Evolutionary conservation across 352 stramenopile species (phyloP), one percentile per base, ranked within the genome.

Genomic region (Pythium angustatum): DNA sequence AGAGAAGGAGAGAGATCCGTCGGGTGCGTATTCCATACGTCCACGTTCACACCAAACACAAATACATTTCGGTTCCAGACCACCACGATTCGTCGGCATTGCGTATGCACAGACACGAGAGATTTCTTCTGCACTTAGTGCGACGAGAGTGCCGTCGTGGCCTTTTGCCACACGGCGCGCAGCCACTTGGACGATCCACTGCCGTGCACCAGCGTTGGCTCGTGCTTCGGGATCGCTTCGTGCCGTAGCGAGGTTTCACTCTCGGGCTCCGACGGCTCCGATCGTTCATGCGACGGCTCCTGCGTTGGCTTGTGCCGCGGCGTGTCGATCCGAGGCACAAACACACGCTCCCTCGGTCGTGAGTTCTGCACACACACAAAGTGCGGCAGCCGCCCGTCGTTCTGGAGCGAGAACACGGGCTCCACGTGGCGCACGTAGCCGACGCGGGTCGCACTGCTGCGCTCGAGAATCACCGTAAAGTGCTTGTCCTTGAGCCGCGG

Each of bases 401-500:
- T 41, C 36, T 69, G 62, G 21, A 69, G 45, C 17, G 62, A 69
- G 40, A 47, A 69, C 11, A 59, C 53, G 1, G 62, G 55, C 44
- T 58, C 33, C 14, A 62, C 5, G 19, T 59, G 53, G 26, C 36
- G 28, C 53, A 64, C 36, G 0, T 11, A 8, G 2, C 47, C 30
- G 33, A 64, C 28, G 5, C 44, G 15, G 7, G 38, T 60, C 8
- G 53, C 45, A 12, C 34, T 34, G 38, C 62, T 69, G 53, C 38
- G 49, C 0, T 49, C 40, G 26, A 69, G 33, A 36, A 69, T 49
- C 0, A 34, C 40, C 21, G 28, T 44, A 30, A 69, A 54, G 0
- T 69, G 62, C 15, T 51, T 41, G 44, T 63, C 47, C 28, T 62
- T 62, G 45, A 69, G 62, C 21, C 56, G 56, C 11, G 62, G 62